These are phyloP conservation scores for Citrus australasica DNA, from an alignment of 345 rosid species.

Conservation along the genomic window DNA sequence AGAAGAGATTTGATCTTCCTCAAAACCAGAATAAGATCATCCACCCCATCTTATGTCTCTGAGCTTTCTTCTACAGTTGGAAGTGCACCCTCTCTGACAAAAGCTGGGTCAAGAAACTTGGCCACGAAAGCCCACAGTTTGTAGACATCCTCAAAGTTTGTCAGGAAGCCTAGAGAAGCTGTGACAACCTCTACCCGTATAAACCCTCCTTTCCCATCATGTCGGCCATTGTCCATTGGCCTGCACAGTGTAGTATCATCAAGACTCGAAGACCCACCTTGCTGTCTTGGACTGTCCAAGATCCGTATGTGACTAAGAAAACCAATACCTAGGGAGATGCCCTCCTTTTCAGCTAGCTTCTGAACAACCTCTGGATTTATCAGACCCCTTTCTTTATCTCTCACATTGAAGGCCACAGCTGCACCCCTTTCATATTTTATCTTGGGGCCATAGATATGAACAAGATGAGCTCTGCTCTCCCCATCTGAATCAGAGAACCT, in stretches of 20 bases:
- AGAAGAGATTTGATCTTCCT: conserved; percentile 2
- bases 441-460: conserved; percentile 95
- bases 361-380: conserved; percentile 91
- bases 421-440: conserved; percentile 97
- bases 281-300: conserved; percentile 51
- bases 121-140: conserved; percentile 88
- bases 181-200: conserved; percentile 87
- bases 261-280: conserved; percentile 37
- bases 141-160: conserved; percentile 95
- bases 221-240: conserved; percentile 67
- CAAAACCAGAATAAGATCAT: conserved; percentile 16
- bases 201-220: conserved; percentile 56
- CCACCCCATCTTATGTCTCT: conserved; percentile 37
- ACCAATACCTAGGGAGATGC: conserved; percentile 86
- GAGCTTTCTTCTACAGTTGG: conserved; percentile 75
- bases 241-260: conserved; percentile 64
- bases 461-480: conserved; percentile 56
- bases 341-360: conserved; percentile 90
- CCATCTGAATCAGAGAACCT: conserved; percentile 62
- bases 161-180: conserved; percentile 90
- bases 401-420: conserved; percentile 86
- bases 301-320: conserved; percentile 84
- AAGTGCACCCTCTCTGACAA: conserved; percentile 63
- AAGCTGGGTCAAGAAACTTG: conserved; percentile 77
- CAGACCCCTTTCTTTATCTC: conserved; percentile 64